phyloP scores from a whole-genome alignment of 176 grass and related monocot genomes.

The Triticum urartu region DNA sequence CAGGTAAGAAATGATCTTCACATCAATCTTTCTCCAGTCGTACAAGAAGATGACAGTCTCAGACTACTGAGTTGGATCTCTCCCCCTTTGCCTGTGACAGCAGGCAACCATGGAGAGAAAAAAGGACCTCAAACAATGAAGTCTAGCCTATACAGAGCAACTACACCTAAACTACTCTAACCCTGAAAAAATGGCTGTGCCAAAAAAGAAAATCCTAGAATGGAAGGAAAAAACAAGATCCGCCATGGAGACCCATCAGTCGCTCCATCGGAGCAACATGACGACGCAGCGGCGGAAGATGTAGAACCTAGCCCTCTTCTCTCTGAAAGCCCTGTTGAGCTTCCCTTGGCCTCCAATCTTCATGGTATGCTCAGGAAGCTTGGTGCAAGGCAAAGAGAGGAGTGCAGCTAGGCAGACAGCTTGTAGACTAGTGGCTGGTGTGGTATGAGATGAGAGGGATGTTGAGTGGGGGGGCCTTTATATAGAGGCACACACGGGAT shows the following conservation, averaged over 20 bases:
- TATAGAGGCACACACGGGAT: conserved; percentile 39
- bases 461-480: conserved; percentile 25
- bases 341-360: conserved; percentile 51
- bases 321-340: conserved; percentile 59
- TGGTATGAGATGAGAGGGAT: conserved; percentile 26
- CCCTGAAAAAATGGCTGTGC: conserved; percentile 35
- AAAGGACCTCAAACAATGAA: conserved; percentile 9
- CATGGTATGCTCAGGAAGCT: conserved; percentile 35
- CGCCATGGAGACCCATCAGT: conserved; percentile 25
- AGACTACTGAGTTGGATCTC: conserved; percentile 25
- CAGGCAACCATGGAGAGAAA: conserved; percentile 26
- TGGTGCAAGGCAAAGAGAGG: conserved; percentile 14
- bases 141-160: conserved; percentile 38
- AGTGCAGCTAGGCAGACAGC: background rate
- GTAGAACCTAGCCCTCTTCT: conserved; percentile 60
- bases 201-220: conserved; percentile 5
- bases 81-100: conserved; percentile 12
- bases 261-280: conserved; percentile 61
- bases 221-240: conserved; percentile 21
- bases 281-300: conserved; percentile 53
- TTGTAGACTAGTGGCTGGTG: conserved; percentile 13
- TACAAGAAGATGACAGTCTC: conserved; percentile 31
- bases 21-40: conserved; percentile 24
- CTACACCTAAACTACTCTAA: conserved; percentile 36
- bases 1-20: background rate